These are phyloP conservation scores for Nematodospora valgi DNA, from an alignment of 805 yeast genomes.

Conservation along the genomic window DNA sequence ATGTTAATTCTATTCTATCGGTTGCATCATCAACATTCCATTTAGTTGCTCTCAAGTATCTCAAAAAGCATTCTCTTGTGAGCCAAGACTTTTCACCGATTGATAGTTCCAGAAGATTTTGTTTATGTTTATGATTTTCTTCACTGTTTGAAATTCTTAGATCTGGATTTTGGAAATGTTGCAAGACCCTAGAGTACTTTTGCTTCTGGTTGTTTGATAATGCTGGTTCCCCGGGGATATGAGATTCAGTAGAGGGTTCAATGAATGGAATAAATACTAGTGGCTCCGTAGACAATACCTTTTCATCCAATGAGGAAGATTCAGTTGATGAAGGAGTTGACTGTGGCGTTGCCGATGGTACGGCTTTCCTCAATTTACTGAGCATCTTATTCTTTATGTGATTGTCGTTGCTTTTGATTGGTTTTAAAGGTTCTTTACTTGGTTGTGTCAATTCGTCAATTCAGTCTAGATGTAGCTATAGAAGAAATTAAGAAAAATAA, in stretches of 20 bases:
- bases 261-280: conserved; percentile 16
- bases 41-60: conserved; percentile 91
- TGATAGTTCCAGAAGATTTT: conserved; percentile 25
- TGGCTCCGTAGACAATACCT: not conserved
- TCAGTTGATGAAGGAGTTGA: conserved; percentile 2
- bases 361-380: conserved; percentile 4
- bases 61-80: conserved; percentile 82
- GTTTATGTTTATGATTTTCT: conserved; percentile 39
- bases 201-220: conserved; percentile 53
- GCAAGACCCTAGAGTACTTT: conserved; percentile 61
- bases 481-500: too few species aligned
- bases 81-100: conserved; percentile 82
- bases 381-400: too few species aligned
- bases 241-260: conserved; percentile 26
- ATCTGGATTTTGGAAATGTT: conserved; percentile 55
- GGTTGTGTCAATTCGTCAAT: too few species aligned
- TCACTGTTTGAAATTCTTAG: conserved; percentile 51
- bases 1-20: conserved; percentile 67
- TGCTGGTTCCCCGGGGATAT: conserved; percentile 46
- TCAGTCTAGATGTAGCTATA: too few species aligned
- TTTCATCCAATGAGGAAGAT: not conserved
- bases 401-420: too few species aligned
- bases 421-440: too few species aligned
- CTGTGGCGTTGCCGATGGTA: not conserved
- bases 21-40: conserved; percentile 77